A percentile compares a stretch with the other conserved stretches of the same genome.
Evolutionary conservation across 1,284 basidiomycete species (phyloP).

Genomic region (Naganishia albida): DNA sequence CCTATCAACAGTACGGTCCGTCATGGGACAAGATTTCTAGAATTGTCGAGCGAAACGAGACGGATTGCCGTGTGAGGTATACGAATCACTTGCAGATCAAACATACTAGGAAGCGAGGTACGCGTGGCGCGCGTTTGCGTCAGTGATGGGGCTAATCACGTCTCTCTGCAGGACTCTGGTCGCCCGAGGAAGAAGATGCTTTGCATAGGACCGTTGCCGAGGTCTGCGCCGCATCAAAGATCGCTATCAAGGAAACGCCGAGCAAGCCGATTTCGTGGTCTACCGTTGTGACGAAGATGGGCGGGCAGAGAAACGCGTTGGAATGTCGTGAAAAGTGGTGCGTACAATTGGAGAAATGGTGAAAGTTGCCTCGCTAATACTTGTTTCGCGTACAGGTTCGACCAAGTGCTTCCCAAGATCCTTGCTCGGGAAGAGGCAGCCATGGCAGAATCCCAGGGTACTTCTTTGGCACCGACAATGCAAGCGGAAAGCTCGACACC

Average conservation of each 20-base stretch:
- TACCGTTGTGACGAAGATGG: slow-evolving; percentile 11
- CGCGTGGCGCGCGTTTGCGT: background rate
- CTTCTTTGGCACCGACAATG: background rate
- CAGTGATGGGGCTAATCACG: background rate
- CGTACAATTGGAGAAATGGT: background rate
- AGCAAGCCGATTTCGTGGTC: slow-evolving; percentile 22
- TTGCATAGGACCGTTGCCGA: slow-evolving; percentile 12
- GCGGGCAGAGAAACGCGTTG: slow-evolving; percentile 23
- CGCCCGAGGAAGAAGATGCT: slow-evolving; percentile 15
- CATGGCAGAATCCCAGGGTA: background rate
- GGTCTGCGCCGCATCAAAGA: slow-evolving; percentile 9
- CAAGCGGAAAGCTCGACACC: slow-evolving; percentile 2
- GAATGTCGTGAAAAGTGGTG: slow-evolving; percentile 27
- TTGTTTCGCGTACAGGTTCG: slow-evolving; percentile 2
- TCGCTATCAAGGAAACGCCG: slow-evolving; percentile 17
- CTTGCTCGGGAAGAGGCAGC: slow-evolving; percentile 9
- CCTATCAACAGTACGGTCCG: slow-evolving; percentile 22
- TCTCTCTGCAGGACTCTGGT: slow-evolving; percentile 12
- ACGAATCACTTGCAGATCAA: slow-evolving; percentile 27
- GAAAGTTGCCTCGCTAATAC: background rate
- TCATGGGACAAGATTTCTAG: slow-evolving; percentile 25
- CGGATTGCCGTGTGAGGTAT: slow-evolving; percentile 23
- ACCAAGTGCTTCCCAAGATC: slow-evolving; percentile 20
- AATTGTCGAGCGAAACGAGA: slow-evolving; percentile 25
- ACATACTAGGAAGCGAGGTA: slow-evolving; percentile 17